Conservation (phyloP, 352 stramenopile genomes). For the Globisporangium sylvaticum region DNA sequence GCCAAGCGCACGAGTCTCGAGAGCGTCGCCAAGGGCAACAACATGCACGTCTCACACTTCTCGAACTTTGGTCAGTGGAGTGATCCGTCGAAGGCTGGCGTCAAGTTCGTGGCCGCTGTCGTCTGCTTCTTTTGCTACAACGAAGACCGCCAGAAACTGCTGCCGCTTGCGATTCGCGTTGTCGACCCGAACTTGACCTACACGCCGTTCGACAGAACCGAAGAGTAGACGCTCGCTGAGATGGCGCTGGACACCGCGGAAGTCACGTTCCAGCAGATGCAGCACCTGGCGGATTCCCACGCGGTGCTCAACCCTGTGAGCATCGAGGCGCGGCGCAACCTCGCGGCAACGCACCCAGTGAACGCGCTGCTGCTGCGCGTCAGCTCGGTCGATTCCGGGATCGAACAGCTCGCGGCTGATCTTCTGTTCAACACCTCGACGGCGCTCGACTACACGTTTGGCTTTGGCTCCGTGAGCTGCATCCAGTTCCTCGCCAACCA, state of each 20-base stretch:
- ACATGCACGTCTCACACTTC: conserved; percentile 37
- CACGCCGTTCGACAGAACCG: conserved; percentile 34
- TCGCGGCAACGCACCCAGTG: conserved; percentile 29
- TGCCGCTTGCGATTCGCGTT: conserved; percentile 42
- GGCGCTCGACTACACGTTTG: conserved; percentile 35
- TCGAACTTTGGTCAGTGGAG: conserved; percentile 30
- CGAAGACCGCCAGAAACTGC: conserved; percentile 17
- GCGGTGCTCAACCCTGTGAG: not conserved
- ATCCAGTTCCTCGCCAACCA: not conserved
- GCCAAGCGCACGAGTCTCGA: conserved; percentile 26
- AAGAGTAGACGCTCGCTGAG: conserved; percentile 33
- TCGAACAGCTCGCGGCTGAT: conserved; percentile 31
- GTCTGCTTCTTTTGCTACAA: conserved; percentile 39
- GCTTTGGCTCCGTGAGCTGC: conserved; percentile 29
- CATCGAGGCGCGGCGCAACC: conserved; percentile 24
- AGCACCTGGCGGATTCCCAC: not conserved
- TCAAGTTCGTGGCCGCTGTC: conserved; percentile 41
- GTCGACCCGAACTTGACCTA: conserved; percentile 40
- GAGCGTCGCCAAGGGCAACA: conserved; percentile 5
- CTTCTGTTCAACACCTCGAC: conserved; percentile 39
- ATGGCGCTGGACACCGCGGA: conserved; percentile 37
- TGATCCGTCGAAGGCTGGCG: conserved; percentile 11
- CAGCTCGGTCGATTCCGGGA: conserved; percentile 33
- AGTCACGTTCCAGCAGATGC: not conserved
- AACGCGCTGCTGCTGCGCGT: conserved; percentile 34